phyloP scores from a whole-genome alignment of 345 rosid genomes.

The Pistacia vera region DNA sequence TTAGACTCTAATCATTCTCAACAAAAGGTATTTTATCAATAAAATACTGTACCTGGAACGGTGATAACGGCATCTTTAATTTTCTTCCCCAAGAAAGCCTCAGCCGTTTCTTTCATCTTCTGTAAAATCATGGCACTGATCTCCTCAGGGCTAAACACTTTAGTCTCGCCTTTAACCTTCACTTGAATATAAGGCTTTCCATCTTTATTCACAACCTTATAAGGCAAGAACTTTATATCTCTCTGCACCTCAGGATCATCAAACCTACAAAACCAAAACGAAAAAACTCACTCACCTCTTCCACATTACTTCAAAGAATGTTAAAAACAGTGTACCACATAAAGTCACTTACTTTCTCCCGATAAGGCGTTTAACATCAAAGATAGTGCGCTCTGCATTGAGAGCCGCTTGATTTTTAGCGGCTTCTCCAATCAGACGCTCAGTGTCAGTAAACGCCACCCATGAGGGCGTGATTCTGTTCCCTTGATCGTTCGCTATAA shows the following conservation, averaged over 20 bases:
- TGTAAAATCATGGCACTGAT: conserved; percentile 29
- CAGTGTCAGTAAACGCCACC: conserved; percentile 30
- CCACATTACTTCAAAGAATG: too few relatives aligned
- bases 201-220: conserved; percentile 34
- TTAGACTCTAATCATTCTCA: too few relatives aligned
- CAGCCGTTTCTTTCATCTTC: conserved; percentile 38
- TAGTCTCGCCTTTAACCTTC: conserved; percentile 29
- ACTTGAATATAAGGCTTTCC: conserved; percentile 35
- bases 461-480: conserved; percentile 34
- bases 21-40: too few relatives aligned
- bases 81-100: conserved; percentile 38
- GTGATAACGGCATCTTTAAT: conserved; percentile 37
- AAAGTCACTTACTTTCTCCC: conserved; percentile 27
- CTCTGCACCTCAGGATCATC: conserved; percentile 33
- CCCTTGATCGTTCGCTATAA: conserved; percentile 36
- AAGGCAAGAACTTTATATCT: conserved; percentile 34
- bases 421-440: conserved; percentile 31
- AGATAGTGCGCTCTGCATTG: conserved; percentile 29
- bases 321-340: neutral
- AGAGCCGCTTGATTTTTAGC: conserved; percentile 30
- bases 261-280: conserved; percentile 13
- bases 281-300: neutral
- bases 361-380: conserved; percentile 32
- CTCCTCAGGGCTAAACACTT: conserved; percentile 35
- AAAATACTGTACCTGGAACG: conserved; percentile 25